Percentiles rank a stretch among this genome's conserved stretches.
These are phyloP conservation scores for Phytophthora cactorum DNA, from an alignment of 352 stramenopile species.

Conservation along the genomic window DNA sequence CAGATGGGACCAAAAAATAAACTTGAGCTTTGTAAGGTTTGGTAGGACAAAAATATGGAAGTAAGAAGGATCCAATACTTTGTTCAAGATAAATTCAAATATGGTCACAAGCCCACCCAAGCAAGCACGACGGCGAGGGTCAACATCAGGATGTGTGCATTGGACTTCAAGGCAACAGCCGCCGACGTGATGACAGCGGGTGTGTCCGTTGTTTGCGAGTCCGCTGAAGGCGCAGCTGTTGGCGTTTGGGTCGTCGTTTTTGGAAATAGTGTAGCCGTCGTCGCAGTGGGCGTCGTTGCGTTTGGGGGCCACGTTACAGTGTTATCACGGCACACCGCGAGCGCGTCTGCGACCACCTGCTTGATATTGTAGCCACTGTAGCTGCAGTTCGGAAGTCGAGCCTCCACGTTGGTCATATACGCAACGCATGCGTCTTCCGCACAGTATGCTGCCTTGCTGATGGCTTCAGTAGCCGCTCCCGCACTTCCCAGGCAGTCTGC, in stretches of 20 bases:
- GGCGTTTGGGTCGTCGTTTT: conserved; percentile 8
- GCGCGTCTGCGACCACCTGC: neutral
- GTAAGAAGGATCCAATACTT: too few species aligned
- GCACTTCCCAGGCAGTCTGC: conserved; percentile 25
- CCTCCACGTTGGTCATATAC: conserved; percentile 11
- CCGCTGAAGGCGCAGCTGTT: conserved; percentile 1
- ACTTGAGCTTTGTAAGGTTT: too few species aligned
- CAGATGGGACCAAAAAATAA: too few species aligned
- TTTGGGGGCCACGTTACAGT: conserved; percentile 5
- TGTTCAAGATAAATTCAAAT: too few species aligned
- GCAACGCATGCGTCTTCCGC: conserved; percentile 15
- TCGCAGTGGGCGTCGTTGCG: neutral
- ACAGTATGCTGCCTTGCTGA: conserved; percentile 3
- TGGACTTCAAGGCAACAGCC: neutral
- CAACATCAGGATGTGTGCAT: neutral
- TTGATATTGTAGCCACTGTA: conserved; percentile 21
- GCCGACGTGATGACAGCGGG: neutral
- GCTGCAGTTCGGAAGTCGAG: conserved; percentile 19
- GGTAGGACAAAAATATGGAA: too few species aligned
- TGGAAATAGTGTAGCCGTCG: neutral
- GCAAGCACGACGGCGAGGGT: neutral
- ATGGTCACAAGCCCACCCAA: neutral
- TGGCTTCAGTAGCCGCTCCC: neutral
- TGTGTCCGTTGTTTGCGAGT: conserved; percentile 7
- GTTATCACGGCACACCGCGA: conserved; percentile 12